Base-by-base conservation (phyloP, 352 stramenopile species). In the Phytopythium helicoides region DNA sequence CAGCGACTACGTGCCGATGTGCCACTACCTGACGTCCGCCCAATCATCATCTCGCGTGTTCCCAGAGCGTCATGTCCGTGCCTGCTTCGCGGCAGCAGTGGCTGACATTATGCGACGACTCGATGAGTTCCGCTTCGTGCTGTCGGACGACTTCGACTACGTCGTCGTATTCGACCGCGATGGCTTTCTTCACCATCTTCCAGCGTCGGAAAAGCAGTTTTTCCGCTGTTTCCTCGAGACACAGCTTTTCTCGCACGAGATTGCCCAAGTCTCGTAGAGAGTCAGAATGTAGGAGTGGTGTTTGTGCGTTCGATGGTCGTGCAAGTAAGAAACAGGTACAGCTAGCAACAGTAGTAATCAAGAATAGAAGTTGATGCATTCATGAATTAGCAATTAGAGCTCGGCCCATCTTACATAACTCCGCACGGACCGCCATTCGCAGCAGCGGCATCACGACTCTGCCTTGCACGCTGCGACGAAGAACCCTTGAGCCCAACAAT, bases 141-240 rank as follows among this genome's bases (percentile, higher is more conserved):
- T 94, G 22, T 91, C 84, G 42, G 84, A 94, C 55, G 84, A 94
- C 57, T 91, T 92, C 48, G 84, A 94, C 64, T 89, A 81, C 44
- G 81, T 91, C 23, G 84, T 94, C 35, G 84, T 94, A 40, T 94
- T 94, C 56, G 84, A 94, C 50, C 81, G 76, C 25, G 63, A 86
- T 11, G 76, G 71, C 6, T 94, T 90, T 59, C 50, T 91, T 37
- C 71, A 62, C 33, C 62, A 58, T n/a, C 53, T 89, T 35, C 76
- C 73, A 3, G 22, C 66, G 6, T 56, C 64, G n/a, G 80, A 91
- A 33, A 66, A 78, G 46, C 62, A 57, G 8, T 94, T 94, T 49
- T 94, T 82, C 56, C 77, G 76, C 49, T 74, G 55, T 47, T 94
- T 94, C 56, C 59, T 94, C 6, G 83, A 94, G 66, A 94, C 84